phyloP scores from a whole-genome alignment of 2,329 filamentous ascomycete genomes.

The Aspergillus vadensis region DNA sequence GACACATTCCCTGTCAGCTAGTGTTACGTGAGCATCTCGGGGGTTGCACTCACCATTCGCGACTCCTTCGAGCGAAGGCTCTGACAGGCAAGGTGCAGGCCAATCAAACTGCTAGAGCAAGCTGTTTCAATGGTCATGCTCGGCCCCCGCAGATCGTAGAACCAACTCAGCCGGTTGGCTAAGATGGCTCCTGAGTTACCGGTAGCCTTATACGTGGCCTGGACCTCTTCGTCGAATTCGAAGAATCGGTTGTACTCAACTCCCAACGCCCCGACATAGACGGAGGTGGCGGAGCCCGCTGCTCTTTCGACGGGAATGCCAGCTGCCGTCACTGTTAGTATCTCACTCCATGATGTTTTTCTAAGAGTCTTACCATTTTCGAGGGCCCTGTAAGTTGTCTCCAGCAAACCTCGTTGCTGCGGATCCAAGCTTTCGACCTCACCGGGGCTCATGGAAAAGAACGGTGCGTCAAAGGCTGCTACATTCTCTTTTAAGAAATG shows the following conservation, averaged over 20 bases:
- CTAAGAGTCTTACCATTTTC: too few relatives aligned
- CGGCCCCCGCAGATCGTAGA: constrained; percentile 24
- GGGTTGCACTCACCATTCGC: too few relatives aligned
- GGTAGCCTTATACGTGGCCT: not conserved
- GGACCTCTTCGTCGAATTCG: not conserved
- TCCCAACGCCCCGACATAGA: not conserved
- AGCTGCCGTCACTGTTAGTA: not conserved
- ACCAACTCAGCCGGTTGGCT: not conserved
- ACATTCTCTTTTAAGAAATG: not conserved
- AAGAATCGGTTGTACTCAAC: not conserved
- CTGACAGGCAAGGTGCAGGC: constrained; percentile 42
- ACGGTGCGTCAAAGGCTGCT: not conserved
- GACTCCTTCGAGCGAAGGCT: constrained; percentile 9
- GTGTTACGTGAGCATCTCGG: too few relatives aligned
- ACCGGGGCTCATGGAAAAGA: not conserved
- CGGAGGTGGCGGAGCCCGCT: not conserved
- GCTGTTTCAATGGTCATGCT: constrained; percentile 44
- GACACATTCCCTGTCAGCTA: too few relatives aligned
- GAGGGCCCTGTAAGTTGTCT: not conserved
- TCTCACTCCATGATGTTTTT: not conserved
- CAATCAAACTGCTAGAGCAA: constrained; percentile 43
- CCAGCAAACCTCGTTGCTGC: not conserved
- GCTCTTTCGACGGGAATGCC: not conserved
- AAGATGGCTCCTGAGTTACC: not conserved
- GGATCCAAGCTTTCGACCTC: not conserved